phyloP scores from a whole-genome alignment of 192 early-diverging fungal genomes.

The Helicostylum pulchrum region DNA sequence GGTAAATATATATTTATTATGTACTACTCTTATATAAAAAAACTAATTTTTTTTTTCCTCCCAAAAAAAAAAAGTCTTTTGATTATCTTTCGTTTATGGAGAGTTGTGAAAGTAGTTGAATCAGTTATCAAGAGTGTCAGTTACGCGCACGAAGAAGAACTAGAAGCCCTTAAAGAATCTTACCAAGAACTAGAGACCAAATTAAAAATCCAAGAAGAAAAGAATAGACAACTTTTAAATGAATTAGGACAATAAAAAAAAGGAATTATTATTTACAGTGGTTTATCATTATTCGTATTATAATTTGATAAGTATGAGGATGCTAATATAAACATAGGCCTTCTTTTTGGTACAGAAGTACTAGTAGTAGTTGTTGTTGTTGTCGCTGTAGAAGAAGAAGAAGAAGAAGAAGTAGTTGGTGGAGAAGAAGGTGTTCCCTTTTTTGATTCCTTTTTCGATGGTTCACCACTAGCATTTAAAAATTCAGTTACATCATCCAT shows the following conservation, averaged over 20 bases:
- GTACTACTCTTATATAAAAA: neutral
- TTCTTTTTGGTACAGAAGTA: constrained; percentile 11
- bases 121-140: constrained; percentile 43
- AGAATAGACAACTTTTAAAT: neutral
- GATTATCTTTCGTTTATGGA: constrained; percentile 56
- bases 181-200: constrained; percentile 3
- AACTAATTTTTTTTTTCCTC: neutral
- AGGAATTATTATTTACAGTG: neutral
- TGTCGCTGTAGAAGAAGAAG: neutral
- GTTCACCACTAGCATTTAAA: constrained; percentile 1
- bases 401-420: neutral
- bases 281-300: constrained; percentile 6
- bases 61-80: too few relatives aligned
- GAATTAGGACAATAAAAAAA: neutral
- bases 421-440: neutral
- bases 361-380: constrained; percentile 1
- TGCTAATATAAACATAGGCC: constrained; percentile 39
- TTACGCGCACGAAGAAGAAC: constrained; percentile 15
- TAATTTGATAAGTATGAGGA: constrained; percentile 33
- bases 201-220: neutral
- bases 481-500: constrained; percentile 8
- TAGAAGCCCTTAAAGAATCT: constrained; percentile 6
- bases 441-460: neutral
- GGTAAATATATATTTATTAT: constrained; percentile 20
- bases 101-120: constrained; percentile 48